These are phyloP conservation scores for Akanthomyces dipterigenus DNA, from an alignment of 2,329 filamentous ascomycete genomes.

Conservation along the genomic window DNA sequence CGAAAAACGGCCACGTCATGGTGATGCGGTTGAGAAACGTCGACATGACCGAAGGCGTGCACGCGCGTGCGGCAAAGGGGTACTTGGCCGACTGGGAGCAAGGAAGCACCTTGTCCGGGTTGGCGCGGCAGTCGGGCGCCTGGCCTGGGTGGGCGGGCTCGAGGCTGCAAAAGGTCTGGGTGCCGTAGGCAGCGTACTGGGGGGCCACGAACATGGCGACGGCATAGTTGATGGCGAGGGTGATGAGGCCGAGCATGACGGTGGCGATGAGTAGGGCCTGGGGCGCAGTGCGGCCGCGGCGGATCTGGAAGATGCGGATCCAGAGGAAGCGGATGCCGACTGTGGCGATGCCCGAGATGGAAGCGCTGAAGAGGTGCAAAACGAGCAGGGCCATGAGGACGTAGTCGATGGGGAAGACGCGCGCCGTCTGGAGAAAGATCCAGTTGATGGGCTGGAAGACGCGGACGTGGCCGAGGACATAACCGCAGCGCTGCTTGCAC, in stretches of 20 bases:
- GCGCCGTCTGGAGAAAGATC: conserved; percentile 67
- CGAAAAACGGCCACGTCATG: conserved; percentile 93
- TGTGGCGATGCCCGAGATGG: conserved; percentile 76
- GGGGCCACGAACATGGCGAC: conserved; percentile 91
- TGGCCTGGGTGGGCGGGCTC: conserved; percentile 54
- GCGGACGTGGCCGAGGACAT: conserved; percentile 79
- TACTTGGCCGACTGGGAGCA: conserved; percentile 74
- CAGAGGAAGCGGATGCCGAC: conserved; percentile 95
- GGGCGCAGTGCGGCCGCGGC: conserved; percentile 80
- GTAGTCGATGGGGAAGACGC: conserved; percentile 87
- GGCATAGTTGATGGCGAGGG: conserved; percentile 86
- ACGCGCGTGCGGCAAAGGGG: conserved; percentile 68
- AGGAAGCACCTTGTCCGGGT: conserved; percentile 65
- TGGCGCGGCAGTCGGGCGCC: conserved; percentile 68
- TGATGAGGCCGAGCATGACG: conserved; percentile 82
- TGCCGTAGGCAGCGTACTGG: conserved; percentile 89
- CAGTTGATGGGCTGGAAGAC: conserved; percentile 95
- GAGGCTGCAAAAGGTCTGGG: conserved; percentile 86
- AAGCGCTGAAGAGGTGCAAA: conserved; percentile 81
- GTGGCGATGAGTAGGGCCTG: conserved; percentile 89
- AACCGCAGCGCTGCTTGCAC: conserved; percentile 86
- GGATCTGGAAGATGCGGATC: conserved; percentile 87
- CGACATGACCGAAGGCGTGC: conserved; percentile 84
- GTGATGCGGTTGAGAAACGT: conserved; percentile 91
- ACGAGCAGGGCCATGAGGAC: conserved; percentile 78